phyloP scores from a whole-genome alignment of 2,329 filamentous ascomycete genomes.

The Dactylellina haptotyla region DNA sequence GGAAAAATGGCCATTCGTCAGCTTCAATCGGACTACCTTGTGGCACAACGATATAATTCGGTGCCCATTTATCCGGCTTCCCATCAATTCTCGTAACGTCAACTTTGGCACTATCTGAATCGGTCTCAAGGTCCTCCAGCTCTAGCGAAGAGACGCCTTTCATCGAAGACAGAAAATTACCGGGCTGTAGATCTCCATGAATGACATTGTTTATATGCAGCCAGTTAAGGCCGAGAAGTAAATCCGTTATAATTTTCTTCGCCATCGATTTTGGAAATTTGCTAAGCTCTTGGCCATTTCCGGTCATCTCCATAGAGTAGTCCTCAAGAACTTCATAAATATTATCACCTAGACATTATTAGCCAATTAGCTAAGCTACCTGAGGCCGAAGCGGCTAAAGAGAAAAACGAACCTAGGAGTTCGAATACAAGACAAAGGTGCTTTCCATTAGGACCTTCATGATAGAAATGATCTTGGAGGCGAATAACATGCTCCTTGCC shows the following conservation, averaged over 20 bases:
- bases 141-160: neutral
- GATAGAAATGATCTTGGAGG: constrained; percentile 20
- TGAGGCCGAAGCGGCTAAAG: neutral
- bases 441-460: constrained; percentile 12
- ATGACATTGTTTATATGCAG: constrained; percentile 21
- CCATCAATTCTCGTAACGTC: constrained; percentile 12
- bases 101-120: neutral
- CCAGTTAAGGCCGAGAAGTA: constrained; percentile 12
- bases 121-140: neutral
- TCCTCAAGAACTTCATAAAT: constrained; percentile 10
- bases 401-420: constrained; percentile 8
- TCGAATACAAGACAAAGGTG: constrained; percentile 26
- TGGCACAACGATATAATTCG: constrained; percentile 10
- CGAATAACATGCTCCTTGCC: neutral
- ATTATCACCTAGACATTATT: neutral
- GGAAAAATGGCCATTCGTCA: constrained; percentile 19
- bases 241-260: constrained; percentile 7
- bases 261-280: constrained; percentile 15
- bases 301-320: constrained; percentile 5
- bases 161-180: constrained; percentile 20
- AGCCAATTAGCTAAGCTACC: neutral
- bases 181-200: constrained; percentile 10
- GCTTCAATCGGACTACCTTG: neutral
- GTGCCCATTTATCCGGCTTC: constrained; percentile 19
- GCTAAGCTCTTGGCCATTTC: neutral